These are phyloP conservation scores for Rhodotorula babjevae DNA, from an alignment of 768 basidiomycete genomes.

Conservation along the genomic window DNA sequence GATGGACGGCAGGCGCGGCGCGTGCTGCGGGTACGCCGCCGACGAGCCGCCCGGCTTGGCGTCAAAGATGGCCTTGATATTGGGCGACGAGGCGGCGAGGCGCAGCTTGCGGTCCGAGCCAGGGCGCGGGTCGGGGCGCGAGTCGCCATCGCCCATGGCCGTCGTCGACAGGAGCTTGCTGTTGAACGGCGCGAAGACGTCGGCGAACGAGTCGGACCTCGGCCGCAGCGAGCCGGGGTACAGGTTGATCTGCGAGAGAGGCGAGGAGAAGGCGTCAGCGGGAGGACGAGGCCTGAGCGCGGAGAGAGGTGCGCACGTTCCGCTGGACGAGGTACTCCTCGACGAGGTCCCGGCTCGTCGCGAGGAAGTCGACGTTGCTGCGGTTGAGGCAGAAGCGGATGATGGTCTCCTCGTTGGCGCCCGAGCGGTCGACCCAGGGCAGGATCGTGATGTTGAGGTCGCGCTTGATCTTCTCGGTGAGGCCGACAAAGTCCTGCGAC, in stretches of 20 bases:
- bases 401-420: slow-evolving; percentile 62
- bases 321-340: slow-evolving; percentile 84
- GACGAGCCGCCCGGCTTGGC: slow-evolving; percentile 42
- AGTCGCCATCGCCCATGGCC: not conserved
- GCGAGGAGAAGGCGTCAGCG: too few species aligned
- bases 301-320: slow-evolving; percentile 61
- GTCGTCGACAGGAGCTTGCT: slow-evolving; percentile 75
- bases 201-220: slow-evolving; percentile 85
- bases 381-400: slow-evolving; percentile 96
- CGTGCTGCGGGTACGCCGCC: slow-evolving; percentile 2
- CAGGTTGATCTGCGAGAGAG: slow-evolving; percentile 42
- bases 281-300: too few species aligned
- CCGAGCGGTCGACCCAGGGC: slow-evolving; percentile 62
- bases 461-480: slow-evolving; percentile 84
- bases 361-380: slow-evolving; percentile 87
- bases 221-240: slow-evolving; percentile 55
- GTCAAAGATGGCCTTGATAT: slow-evolving; percentile 87
- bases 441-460: slow-evolving; percentile 87
- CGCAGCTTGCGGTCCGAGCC: slow-evolving; percentile 62
- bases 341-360: slow-evolving; percentile 81
- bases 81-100: slow-evolving; percentile 81
- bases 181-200: slow-evolving; percentile 93
- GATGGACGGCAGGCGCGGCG: slow-evolving; percentile 1
- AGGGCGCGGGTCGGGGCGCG: slow-evolving; percentile 52
- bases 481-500: slow-evolving; percentile 75